Percentiles rank a stretch among this genome's conserved stretches.
Evolutionary conservation across 768 basidiomycete species (phyloP).

Genomic region (Leccinum barrowsii): DNA sequence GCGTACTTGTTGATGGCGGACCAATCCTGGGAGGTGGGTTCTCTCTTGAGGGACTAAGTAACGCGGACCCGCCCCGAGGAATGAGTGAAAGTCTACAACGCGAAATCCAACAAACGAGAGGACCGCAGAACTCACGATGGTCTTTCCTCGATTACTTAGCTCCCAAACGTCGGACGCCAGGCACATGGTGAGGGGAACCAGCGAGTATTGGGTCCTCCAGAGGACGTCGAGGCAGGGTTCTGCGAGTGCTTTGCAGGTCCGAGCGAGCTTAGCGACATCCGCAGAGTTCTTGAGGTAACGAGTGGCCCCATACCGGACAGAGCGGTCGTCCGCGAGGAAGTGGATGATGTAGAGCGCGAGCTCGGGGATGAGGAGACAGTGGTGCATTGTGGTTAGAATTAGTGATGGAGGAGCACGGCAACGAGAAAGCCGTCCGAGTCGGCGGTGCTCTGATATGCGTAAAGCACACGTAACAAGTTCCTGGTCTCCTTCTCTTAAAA

Average conservation of each 20-base stretch:
- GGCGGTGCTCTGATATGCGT: background rate
- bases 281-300: conserved; percentile 18
- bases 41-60: conserved; percentile 19
- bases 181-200: conserved; percentile 29
- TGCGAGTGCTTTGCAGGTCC: conserved; percentile 27
- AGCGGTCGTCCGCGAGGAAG: conserved; percentile 23
- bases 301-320: conserved; percentile 8
- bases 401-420: background rate
- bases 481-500: too few species aligned
- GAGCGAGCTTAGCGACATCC: conserved; percentile 26
- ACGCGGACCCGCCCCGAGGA: background rate
- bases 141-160: conserved; percentile 13
- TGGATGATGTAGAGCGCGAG: conserved; percentile 23
- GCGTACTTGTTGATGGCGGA: conserved; percentile 20
- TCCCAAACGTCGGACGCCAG: conserved; percentile 25
- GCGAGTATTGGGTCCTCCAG: conserved; percentile 28
- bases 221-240: conserved; percentile 31
- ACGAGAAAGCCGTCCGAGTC: background rate
- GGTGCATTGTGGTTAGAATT: conserved; percentile 16
- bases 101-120: background rate
- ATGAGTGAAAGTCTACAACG: background rate
- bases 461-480: too few species aligned
- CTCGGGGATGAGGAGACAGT: conserved; percentile 26
- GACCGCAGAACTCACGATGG: conserved; percentile 18
- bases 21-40: conserved; percentile 22